These are phyloP conservation scores for Fusarium agapanthi DNA, from an alignment of 2,329 filamentous ascomycete genomes.

Conservation along the genomic window DNA sequence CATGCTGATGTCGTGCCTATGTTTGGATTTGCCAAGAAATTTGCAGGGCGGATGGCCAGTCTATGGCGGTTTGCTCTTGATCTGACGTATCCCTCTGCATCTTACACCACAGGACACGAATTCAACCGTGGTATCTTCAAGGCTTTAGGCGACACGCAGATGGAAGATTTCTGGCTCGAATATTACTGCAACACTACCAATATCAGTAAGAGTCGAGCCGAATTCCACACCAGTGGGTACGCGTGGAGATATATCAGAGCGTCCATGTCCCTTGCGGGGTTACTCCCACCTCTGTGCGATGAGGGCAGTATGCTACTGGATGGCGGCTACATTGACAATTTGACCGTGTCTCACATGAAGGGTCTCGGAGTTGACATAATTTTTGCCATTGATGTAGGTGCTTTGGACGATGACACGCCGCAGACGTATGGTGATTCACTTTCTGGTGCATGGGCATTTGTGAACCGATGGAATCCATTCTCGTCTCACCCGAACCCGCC, in stretches of 20 bases:
- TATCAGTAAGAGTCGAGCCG: constrained; percentile 90
- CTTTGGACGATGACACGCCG: constrained; percentile 89
- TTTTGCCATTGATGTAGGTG: constrained; percentile 94
- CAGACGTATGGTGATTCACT: constrained; percentile 94
- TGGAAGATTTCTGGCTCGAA: constrained; percentile 98
- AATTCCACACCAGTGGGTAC: constrained; percentile 96
- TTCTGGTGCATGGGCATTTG: constrained; percentile 92
- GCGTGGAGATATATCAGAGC: constrained; percentile 97
- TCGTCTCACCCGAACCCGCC: constrained; percentile 89
- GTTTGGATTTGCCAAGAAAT: constrained; percentile 96
- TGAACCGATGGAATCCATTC: constrained; percentile 98
- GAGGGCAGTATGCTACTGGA: constrained; percentile 97
- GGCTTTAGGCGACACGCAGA: constrained; percentile 94
- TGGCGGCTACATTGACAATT: constrained; percentile 95
- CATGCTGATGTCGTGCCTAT: constrained; percentile 97
- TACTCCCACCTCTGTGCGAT: constrained; percentile 93
- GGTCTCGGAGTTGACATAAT: constrained; percentile 91
- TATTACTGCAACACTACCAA: constrained; percentile 99
- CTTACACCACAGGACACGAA: constrained; percentile 97
- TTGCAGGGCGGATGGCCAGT: constrained; percentile 97
- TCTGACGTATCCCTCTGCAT: constrained; percentile 93
- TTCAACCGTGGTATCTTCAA: constrained; percentile 99
- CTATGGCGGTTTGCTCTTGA: constrained; percentile 99
- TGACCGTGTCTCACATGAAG: constrained; percentile 98
- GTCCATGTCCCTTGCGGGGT: constrained; percentile 93